These are phyloP conservation scores for Penicillium sp. DNA, from an alignment of 2,329 filamentous ascomycete genomes.

Conservation along the genomic window DNA sequence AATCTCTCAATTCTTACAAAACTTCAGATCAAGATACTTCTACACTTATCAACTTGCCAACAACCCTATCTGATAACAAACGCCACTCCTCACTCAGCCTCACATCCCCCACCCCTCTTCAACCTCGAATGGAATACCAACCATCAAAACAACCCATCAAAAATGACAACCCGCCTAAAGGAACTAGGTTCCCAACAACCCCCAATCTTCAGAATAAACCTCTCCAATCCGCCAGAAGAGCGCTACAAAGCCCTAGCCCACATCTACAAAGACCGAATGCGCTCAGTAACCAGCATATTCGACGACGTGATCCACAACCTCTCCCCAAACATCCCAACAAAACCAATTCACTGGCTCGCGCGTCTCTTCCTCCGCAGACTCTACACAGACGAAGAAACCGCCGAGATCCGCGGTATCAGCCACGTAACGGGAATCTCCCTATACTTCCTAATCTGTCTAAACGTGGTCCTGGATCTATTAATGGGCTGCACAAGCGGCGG, in stretches of 20 bases:
- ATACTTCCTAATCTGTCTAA: conserved; percentile 62
- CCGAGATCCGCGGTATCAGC: conserved; percentile 61
- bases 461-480: conserved; percentile 62
- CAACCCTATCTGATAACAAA: not conserved
- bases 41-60: not conserved
- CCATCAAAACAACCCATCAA: not conserved
- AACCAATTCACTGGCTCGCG: conserved; percentile 41
- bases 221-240: conserved; percentile 53
- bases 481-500: conserved; percentile 66
- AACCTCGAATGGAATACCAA: not conserved
- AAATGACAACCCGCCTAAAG: not conserved
- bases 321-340: conserved; percentile 26
- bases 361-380: conserved; percentile 53
- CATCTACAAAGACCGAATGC: conserved; percentile 48
- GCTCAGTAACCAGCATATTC: conserved; percentile 51
- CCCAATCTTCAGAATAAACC: conserved; percentile 53
- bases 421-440: conserved; percentile 53
- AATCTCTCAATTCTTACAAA: not conserved
- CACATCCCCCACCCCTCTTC: not conserved
- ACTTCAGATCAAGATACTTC: not conserved
- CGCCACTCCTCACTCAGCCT: not conserved
- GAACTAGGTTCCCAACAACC: conserved; percentile 16
- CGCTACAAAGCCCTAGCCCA: conserved; percentile 53
- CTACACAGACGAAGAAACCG: conserved; percentile 56
- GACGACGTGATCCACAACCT: conserved; percentile 49